A percentile compares a stretch with the other conserved stretches of the same genome.
phyloP scores from a whole-genome alignment of 225 moss, liverwort and hornwort species.

The Sphagnum contortum region DNA sequence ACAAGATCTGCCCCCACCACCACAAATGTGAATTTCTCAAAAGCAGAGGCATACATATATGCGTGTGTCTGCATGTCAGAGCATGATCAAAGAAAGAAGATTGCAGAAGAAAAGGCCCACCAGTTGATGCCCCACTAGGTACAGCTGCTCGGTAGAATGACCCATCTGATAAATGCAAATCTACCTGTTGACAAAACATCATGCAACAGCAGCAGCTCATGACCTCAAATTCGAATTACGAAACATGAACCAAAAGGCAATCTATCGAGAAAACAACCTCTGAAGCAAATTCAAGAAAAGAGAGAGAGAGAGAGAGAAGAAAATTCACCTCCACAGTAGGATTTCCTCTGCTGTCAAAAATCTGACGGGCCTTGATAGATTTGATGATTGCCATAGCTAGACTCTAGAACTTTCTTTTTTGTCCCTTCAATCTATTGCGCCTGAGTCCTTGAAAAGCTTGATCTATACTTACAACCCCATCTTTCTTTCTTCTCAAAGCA shows the following conservation, averaged over 20 bases:
- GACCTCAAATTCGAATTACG: neutral
- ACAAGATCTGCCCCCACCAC: too few species aligned
- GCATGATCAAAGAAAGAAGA: too few species aligned
- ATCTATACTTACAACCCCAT: too few species aligned
- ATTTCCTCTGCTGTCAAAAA: slow-evolving; percentile 83
- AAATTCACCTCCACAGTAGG: slow-evolving; percentile 64
- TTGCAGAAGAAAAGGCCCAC: slow-evolving; percentile 12
- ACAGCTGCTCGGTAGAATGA: slow-evolving; percentile 74
- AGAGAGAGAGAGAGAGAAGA: neutral
- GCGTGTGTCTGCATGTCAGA: too few species aligned
- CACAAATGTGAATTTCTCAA: too few species aligned
- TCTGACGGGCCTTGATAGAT: slow-evolving; percentile 45
- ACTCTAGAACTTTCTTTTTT: too few species aligned
- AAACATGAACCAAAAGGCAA: neutral
- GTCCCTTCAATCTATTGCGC: too few species aligned
- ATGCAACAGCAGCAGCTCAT: neutral
- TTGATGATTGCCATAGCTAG: slow-evolving; percentile 38
- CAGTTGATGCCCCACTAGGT: slow-evolving; percentile 90
- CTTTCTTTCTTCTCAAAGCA: too few species aligned
- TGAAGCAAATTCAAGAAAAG: neutral
- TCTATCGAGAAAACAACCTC: neutral
- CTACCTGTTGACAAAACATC: slow-evolving; percentile 19
- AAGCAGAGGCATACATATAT: too few species aligned
- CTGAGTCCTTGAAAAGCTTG: too few species aligned
- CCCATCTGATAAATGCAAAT: slow-evolving; percentile 58